phyloP scores from a whole-genome alignment of 176 grass and related monocot genomes.

The Eleusine coracana region DNA sequence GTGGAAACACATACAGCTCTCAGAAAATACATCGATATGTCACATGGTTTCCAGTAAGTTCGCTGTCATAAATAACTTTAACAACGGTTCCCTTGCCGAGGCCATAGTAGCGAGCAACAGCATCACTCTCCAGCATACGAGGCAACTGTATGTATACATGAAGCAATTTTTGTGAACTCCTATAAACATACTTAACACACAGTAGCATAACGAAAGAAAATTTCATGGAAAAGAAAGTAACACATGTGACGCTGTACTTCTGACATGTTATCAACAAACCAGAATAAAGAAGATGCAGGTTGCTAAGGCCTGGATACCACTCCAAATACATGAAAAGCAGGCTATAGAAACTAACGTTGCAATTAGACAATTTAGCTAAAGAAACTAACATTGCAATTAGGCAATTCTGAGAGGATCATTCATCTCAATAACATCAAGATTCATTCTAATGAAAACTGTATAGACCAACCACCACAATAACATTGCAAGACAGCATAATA shows the following conservation, averaged over 20 bases:
- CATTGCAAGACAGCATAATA: background rate
- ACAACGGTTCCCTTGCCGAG: conserved; percentile 72
- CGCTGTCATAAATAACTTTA: conserved; percentile 79
- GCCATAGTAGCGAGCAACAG: conserved; percentile 74
- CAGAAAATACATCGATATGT: conserved; percentile 65
- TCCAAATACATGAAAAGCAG: background rate
- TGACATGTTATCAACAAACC: background rate
- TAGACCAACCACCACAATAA: background rate
- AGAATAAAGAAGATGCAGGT: conserved; percentile 10
- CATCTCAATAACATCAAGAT: background rate
- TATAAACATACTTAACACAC: background rate
- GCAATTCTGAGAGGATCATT: background rate
- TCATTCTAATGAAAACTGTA: background rate
- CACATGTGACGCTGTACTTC: background rate
- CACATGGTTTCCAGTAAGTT: conserved; percentile 64
- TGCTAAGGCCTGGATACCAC: background rate
- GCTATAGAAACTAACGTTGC: background rate
- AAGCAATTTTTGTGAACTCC: conserved; percentile 28
- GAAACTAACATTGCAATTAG: background rate
- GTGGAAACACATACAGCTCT: conserved; percentile 6
- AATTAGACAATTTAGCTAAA: background rate
- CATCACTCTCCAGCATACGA: conserved; percentile 80
- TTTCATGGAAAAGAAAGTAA: background rate
- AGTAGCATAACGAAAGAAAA: background rate
- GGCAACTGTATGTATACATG: conserved; percentile 58